phyloP scores from a whole-genome alignment of 345 rosid genomes.

The Fremontodendron californicum region DNA sequence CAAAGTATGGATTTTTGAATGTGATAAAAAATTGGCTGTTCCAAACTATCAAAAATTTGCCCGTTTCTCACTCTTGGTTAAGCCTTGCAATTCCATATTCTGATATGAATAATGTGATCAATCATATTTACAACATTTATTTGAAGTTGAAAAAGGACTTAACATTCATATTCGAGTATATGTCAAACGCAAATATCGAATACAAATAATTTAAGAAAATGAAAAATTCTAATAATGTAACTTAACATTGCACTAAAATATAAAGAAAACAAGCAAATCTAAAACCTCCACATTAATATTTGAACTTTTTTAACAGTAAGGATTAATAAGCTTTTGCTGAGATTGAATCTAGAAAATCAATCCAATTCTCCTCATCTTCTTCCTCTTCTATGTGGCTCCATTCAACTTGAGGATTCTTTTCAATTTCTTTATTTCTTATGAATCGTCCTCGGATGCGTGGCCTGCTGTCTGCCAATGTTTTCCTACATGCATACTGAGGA shows the following conservation, averaged over 20 bases:
- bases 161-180: too few relatives aligned
- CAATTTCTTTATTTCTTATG: slow-evolving; percentile 78
- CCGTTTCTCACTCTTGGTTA: too few relatives aligned
- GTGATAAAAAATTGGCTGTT: too few relatives aligned
- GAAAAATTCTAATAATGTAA: too few relatives aligned
- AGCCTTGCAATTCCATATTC: too few relatives aligned
- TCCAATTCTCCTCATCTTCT: slow-evolving; percentile 67
- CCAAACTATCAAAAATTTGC: background rate
- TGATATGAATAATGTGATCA: too few relatives aligned
- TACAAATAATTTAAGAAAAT: too few relatives aligned
- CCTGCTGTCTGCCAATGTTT: slow-evolving; percentile 91
- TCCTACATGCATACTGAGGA: slow-evolving; percentile 81
- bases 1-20: too few relatives aligned
- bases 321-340: slow-evolving; percentile 42
- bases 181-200: too few relatives aligned
- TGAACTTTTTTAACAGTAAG: slow-evolving; percentile 18
- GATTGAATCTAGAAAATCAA: slow-evolving; percentile 55
- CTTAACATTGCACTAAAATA: slow-evolving; percentile 6
- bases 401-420: slow-evolving; percentile 40
- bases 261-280: slow-evolving; percentile 16
- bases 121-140: too few relatives aligned
- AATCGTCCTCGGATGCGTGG: slow-evolving; percentile 93
- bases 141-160: too few relatives aligned
- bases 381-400: slow-evolving; percentile 50
- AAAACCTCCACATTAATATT: background rate